A percentile compares a stretch with the other conserved stretches of the same genome.
Conservation (phyloP, 2,329 filamentous ascomycete genomes). For the Phialemoniopsis sp. region DNA sequence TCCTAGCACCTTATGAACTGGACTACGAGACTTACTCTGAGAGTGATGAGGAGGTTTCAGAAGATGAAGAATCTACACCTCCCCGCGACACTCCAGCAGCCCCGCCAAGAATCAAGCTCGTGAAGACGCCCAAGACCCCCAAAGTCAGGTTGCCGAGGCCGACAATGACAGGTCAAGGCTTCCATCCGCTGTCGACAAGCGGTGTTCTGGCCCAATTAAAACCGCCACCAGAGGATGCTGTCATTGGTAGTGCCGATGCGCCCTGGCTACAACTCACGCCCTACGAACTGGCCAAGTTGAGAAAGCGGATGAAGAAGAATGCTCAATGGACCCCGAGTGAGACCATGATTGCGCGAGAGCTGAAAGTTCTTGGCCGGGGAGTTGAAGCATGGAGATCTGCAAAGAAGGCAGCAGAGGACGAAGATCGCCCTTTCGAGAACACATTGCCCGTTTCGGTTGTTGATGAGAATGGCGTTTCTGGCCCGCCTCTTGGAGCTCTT, state of each 20-base stretch:
- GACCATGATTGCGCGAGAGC: conserved; percentile 79
- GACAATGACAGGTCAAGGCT: conserved; percentile 12
- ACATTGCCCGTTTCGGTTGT: conserved; percentile 34
- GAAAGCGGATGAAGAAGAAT: conserved; percentile 91
- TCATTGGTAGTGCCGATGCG: conserved; percentile 53
- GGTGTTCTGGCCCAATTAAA: conserved; percentile 37
- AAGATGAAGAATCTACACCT: conserved; percentile 34
- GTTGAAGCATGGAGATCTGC: conserved; percentile 58
- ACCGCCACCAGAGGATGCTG: conserved; percentile 56
- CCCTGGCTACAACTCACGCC: conserved; percentile 64
- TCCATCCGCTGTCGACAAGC: conserved; percentile 26
- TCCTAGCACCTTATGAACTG: conserved; percentile 61
- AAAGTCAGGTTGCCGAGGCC: conserved; percentile 29
- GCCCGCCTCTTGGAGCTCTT: conserved; percentile 56
- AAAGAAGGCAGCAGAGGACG: conserved; percentile 60
- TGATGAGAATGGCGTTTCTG: conserved; percentile 45
- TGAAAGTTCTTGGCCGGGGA: conserved; percentile 66
- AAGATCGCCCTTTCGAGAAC: conserved; percentile 57
- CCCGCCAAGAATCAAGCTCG: conserved; percentile 44
- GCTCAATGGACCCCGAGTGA: conserved; percentile 80
- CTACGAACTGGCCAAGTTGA: conserved; percentile 62
- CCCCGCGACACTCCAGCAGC: conserved; percentile 24
- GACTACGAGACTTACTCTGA: conserved; percentile 56
- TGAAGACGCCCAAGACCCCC: conserved; percentile 38
- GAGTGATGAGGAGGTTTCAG: conserved; percentile 40